Evolutionary conservation across 768 basidiomycete species (phyloP).

Genomic region (Kwoniella dendrophila): DNA sequence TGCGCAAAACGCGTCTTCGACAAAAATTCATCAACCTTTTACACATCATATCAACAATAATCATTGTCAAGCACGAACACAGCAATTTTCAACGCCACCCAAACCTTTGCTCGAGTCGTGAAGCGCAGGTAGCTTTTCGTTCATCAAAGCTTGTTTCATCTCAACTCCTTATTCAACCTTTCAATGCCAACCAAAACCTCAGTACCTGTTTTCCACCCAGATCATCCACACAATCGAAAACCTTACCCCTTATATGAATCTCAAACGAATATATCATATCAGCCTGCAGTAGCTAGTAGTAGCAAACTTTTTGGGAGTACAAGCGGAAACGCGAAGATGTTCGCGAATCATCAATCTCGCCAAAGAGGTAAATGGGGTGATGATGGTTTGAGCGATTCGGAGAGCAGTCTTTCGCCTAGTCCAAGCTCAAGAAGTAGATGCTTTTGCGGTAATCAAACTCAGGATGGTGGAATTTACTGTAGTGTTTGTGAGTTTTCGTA

Average conservation of each 20-base stretch:
- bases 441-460: conserved; percentile 42
- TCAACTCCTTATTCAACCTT: background rate
- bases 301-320: no score
- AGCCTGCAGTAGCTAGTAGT: background rate
- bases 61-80: no score
- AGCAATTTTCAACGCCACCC: no score
- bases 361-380: background rate
- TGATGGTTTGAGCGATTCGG: conserved; percentile 38
- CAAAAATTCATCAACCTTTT: no score
- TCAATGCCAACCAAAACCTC: conserved; percentile 10
- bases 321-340: background rate
- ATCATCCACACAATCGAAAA: conserved; percentile 40
- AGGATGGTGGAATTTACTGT: conserved; percentile 50
- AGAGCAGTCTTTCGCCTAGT: conserved; percentile 28
- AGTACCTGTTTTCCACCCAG: conserved; percentile 40
- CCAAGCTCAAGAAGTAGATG: conserved; percentile 27
- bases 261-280: background rate
- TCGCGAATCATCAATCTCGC: background rate
- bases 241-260: conserved; percentile 18
- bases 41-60: no score
- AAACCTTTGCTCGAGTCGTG: no score
- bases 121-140: background rate
- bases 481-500: conserved; percentile 41
- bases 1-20: no score
- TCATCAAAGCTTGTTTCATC: background rate